Base-by-base conservation (phyloP, 768 basidiomycete species). In the Polyporus arcularius region DNA sequence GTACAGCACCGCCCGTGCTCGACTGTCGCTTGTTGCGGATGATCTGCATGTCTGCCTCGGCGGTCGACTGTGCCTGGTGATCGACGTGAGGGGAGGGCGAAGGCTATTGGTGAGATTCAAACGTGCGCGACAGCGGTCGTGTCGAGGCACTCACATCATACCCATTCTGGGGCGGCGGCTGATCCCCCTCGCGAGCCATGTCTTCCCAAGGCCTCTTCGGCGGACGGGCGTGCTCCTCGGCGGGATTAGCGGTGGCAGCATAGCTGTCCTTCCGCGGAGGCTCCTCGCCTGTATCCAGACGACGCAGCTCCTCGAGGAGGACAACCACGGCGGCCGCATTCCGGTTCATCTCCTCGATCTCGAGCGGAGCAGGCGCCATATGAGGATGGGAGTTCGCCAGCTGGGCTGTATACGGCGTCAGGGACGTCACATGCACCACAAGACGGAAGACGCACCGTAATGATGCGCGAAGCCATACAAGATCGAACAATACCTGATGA, bases 191-290 rank as follows among this genome's bases (percentile, higher is more conserved):
- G 58, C 80, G 77, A 28, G 81, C 78, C 72, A 85, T 75, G 62
- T 90, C 90, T 72, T 91, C 90, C 90, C 90, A 92, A 53, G 90
- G 89, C 55, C 90, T 73, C 68, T 91, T 92, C 16, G 88, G 89
- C 3, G 86, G 81, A 28, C 90, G 82, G 65, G 58, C 18, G 18
- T 79, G 75, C 63, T 84, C 84, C 41, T 84, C 80, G 11, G 76
- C 73, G 49, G 77, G 69, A 43, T 58, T 61, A 3, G 62, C 38
- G 30, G 51, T 28, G 14, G 50, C 57, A 46, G 59, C 40, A 39
- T 50, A 46, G 54, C 38, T 60, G 14, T 67, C 64, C 30, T 62
- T 63, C n/a, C 65, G 59, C 32, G 63, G 61, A 32, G 54, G 48
- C 9, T 68, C 69, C 52, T 71, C 67, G 10, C 68, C 68, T n/a